Conservation (phyloP, 208 protist genomes). For the Borovskyia barvae region DNA sequence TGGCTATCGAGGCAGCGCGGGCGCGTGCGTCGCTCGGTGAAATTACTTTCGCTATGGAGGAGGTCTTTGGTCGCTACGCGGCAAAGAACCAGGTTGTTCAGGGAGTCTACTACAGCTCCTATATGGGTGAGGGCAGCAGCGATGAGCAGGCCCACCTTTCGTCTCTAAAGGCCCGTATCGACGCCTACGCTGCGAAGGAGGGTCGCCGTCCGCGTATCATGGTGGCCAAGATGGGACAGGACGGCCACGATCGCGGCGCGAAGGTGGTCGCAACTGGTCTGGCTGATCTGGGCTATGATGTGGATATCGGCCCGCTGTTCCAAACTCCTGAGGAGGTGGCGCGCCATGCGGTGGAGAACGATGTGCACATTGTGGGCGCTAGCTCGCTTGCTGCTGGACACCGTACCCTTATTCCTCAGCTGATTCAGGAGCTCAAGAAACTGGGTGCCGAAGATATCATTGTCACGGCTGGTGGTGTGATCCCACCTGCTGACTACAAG, state of each 20-base stretch:
- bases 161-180: slow-evolving; percentile 45
- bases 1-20: slow-evolving; percentile 86
- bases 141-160: slow-evolving; percentile 38
- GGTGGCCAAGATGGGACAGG: slow-evolving; percentile 96
- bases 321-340: slow-evolving; percentile 86
- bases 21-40: slow-evolving; percentile 93
- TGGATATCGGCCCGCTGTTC: slow-evolving; percentile 94
- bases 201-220: slow-evolving; percentile 94
- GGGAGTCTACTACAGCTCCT: slow-evolving; percentile 84
- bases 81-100: slow-evolving; percentile 64
- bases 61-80: slow-evolving; percentile 74
- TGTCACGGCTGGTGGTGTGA: slow-evolving; percentile 82
- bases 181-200: slow-evolving; percentile 69
- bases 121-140: slow-evolving; percentile 31
- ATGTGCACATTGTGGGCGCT: slow-evolving; percentile 94
- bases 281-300: slow-evolving; percentile 96
- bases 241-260: slow-evolving; percentile 95
- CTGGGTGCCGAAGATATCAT: slow-evolving; percentile 65
- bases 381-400: slow-evolving; percentile 74
- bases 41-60: slow-evolving; percentile 91
- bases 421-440: slow-evolving; percentile 85
- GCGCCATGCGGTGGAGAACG: slow-evolving; percentile 89
- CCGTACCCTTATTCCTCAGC: slow-evolving; percentile 89
- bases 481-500: slow-evolving; percentile 94
- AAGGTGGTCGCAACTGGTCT: slow-evolving; percentile 96